Evolutionary conservation across 176 grass and related monocot species (phyloP).

Genomic region (Melocanna baccifera): DNA sequence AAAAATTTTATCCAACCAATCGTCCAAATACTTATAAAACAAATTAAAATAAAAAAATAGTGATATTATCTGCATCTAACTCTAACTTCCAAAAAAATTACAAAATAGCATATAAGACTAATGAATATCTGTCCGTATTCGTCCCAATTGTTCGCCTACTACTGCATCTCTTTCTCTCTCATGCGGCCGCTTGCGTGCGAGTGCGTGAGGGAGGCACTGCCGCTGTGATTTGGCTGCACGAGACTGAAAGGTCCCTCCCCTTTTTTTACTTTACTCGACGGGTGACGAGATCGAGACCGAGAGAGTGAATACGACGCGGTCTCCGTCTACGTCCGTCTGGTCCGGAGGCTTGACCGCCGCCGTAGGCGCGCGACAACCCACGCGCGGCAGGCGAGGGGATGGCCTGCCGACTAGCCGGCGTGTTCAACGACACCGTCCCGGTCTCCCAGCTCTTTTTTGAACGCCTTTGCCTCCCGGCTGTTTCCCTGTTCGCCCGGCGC

Average conservation of each 20-base stretch:
- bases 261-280: not conserved
- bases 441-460: constrained; percentile 35
- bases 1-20: too few species aligned
- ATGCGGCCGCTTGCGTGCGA: not conserved
- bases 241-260: not conserved
- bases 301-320: not conserved
- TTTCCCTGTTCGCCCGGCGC: not conserved
- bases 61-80: too few species aligned
- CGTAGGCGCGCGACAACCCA: not conserved
- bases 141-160: too few species aligned
- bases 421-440: constrained; percentile 9
- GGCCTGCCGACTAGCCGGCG: not conserved
- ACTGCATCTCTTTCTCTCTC: not conserved
- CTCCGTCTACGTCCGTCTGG: not conserved
- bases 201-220: not conserved
- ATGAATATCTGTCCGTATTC: too few species aligned
- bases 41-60: too few species aligned
- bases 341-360: not conserved
- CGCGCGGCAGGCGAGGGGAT: not conserved
- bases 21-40: too few species aligned
- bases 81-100: too few species aligned
- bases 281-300: not conserved
- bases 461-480: not conserved
- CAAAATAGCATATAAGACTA: too few species aligned
- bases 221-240: not conserved